Evolutionary conservation across 2,329 filamentous ascomycete genomes (phyloP).

Genomic region (Stagonosporopsis chrysanthemi): DNA sequence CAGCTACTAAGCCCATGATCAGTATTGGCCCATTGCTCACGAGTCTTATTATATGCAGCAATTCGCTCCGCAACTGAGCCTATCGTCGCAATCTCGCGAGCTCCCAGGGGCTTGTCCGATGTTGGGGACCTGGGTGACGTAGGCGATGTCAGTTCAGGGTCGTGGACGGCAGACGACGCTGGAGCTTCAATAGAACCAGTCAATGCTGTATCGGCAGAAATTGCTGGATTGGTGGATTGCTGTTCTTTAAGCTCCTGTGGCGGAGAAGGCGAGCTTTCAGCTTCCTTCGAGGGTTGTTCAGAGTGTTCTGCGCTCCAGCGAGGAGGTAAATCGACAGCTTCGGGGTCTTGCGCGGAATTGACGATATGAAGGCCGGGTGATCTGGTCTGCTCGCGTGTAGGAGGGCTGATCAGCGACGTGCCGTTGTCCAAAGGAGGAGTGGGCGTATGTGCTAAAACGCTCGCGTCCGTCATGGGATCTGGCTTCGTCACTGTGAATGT

Average conservation of each 20-base stretch:
- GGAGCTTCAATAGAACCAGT: slow-evolving; percentile 21
- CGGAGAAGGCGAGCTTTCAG: slow-evolving; percentile 10
- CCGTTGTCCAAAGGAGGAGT: slow-evolving; percentile 28
- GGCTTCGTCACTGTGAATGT: slow-evolving; percentile 33
- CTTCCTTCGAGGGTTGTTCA: slow-evolving; percentile 22
- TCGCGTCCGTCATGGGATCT: slow-evolving; percentile 29
- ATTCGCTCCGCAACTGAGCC: slow-evolving; percentile 73
- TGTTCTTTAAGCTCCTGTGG: slow-evolving; percentile 14
- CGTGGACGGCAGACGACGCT: slow-evolving; percentile 25
- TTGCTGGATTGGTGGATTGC: slow-evolving; percentile 20
- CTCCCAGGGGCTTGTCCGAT: slow-evolving; percentile 58
- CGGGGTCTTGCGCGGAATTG: slow-evolving; percentile 49
- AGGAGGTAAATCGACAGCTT: slow-evolving; percentile 49
- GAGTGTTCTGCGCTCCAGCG: slow-evolving; percentile 36
- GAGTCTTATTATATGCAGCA: slow-evolving; percentile 74
- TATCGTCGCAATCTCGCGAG: slow-evolving; percentile 80
- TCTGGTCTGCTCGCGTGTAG: slow-evolving; percentile 32
- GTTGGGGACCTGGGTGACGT: slow-evolving; percentile 27
- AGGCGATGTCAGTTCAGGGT: slow-evolving; percentile 28
- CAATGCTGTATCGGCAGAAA: slow-evolving; percentile 17
- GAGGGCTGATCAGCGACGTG: slow-evolving; percentile 25
- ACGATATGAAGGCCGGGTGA: slow-evolving; percentile 53
- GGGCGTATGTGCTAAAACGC: slow-evolving; percentile 23
- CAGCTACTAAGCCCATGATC: slow-evolving; percentile 77
- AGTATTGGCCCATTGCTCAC: slow-evolving; percentile 72